Conservation (phyloP, 495 filamentous ascomycete genomes). For the Neohortaea acidophila region DNA sequence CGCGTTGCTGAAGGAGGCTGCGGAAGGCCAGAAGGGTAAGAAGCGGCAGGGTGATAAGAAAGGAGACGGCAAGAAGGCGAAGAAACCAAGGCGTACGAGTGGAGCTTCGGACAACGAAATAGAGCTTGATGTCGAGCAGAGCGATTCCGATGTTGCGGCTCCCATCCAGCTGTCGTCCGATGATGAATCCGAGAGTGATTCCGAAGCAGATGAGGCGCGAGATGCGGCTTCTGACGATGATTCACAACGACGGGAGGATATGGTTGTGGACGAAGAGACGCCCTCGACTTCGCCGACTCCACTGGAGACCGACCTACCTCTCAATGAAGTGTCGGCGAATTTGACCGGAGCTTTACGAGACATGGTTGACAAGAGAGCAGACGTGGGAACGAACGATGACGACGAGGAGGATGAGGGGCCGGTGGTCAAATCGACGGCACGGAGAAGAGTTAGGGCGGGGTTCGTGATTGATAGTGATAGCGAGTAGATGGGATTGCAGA, state of each 20-base stretch:
- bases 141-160: neutral
- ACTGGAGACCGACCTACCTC: neutral
- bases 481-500: too few species aligned
- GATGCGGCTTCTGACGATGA: neutral
- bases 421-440: slow-evolving; percentile 7
- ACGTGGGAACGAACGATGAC: slow-evolving; percentile 4
- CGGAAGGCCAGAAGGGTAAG: slow-evolving; percentile 34
- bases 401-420: slow-evolving; percentile 18
- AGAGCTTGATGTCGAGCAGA: neutral
- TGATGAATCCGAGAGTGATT: neutral
- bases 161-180: neutral
- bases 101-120: slow-evolving; percentile 2
- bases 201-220: neutral
- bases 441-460: slow-evolving; percentile 33
- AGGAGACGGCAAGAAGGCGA: slow-evolving; percentile 21
- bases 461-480: slow-evolving; percentile 39
- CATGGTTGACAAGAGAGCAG: neutral
- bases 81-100: slow-evolving; percentile 16
- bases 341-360: neutral
- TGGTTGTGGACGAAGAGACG: neutral
- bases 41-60: slow-evolving; percentile 28
- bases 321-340: slow-evolving; percentile 10
- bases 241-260: neutral
- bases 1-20: slow-evolving; percentile 28
- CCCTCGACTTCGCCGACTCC: slow-evolving; percentile 3